These are phyloP conservation scores for Gliomastix tumulicola DNA, from an alignment of 2,329 filamentous ascomycete species.

Conservation along the genomic window DNA sequence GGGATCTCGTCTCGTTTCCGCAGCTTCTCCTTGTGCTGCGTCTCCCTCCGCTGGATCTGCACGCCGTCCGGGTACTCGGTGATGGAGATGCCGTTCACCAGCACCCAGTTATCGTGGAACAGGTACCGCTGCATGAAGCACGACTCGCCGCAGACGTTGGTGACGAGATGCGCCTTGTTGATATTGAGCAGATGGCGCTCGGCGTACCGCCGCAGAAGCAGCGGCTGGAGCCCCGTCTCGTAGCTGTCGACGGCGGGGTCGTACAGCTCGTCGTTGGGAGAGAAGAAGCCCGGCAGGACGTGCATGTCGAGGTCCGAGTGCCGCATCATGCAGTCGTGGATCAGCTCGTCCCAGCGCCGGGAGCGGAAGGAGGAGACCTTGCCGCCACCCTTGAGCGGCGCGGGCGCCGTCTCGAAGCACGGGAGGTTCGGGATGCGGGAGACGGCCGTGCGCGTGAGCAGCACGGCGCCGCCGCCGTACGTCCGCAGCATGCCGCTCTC, in stretches of 20 bases:
- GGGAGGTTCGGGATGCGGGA: slow-evolving; percentile 23
- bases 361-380: slow-evolving; percentile 9
- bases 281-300: slow-evolving; percentile 34
- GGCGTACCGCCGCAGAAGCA: slow-evolving; percentile 31
- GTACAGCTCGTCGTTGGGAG: slow-evolving; percentile 23
- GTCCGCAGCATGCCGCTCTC: slow-evolving; percentile 28
- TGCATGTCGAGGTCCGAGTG: slow-evolving; percentile 27
- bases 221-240: slow-evolving; percentile 30
- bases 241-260: slow-evolving; percentile 20
- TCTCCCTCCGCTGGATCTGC: slow-evolving; percentile 6
- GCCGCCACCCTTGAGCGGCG: not conserved
- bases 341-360: slow-evolving; percentile 30
- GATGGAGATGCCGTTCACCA: slow-evolving; percentile 39
- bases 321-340: slow-evolving; percentile 30
- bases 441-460: slow-evolving; percentile 28
- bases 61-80: slow-evolving; percentile 32
- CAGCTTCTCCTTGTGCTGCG: not conserved
- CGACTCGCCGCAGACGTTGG: slow-evolving; percentile 33
- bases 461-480: slow-evolving; percentile 35
- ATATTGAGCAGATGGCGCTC: slow-evolving; percentile 29
- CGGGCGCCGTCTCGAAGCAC: slow-evolving; percentile 21
- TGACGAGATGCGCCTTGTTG: slow-evolving; percentile 32
- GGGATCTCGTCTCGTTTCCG: too few species aligned
- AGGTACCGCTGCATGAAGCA: slow-evolving; percentile 40
- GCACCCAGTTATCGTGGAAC: slow-evolving; percentile 38